Evolutionary conservation across 176 grass and related monocot genomes (phyloP), one percentile per base, ranked within the genome.

Genomic region (Oryza meridionalis): DNA sequence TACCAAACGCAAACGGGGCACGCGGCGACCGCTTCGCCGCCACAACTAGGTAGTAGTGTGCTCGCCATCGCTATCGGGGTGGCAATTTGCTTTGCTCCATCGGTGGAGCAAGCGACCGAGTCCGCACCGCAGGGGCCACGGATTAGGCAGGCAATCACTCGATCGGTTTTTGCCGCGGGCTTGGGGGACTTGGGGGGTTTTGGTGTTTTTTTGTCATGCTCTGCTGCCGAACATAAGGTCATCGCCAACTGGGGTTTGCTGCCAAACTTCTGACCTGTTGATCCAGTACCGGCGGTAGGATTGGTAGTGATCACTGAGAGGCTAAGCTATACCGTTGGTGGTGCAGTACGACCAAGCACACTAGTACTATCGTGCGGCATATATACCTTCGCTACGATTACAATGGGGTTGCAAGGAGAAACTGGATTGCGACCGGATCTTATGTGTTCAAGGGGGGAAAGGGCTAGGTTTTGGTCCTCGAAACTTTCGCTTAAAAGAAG

Each of bases 101-200:
- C 40, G 35, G n/a, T 62, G 58, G 58, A 62, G 58, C 58, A 58
- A 37, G 58, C 3, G 87, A 65, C 51, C 72, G 22, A 32, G 77
- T 67, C 69, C 4, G 68, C 58, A 24, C 0, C 10, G 58, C 58
- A 32, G 65, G 24, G 33, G 66, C 72, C 37, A 45, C 32, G 59
- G 68, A 80, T 75, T 84, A 75, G 69, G 81, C 87, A 84, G 62
- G 46, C 81, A 69, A 80, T 69, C 81, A 80, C 70, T 80, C 77
- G 17, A 73, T 79, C 62, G 46, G 61, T 21, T 40, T 40, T 40
- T 14, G 70, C 19, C 53, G 53, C 53, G 17, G 53, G 49, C 49
- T 21, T 22, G 49, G 53, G 53, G 35, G 35, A 37, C 35, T 35
- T 35, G 33, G 35, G 35, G 55, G 53, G 3, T n/a, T 61, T 58